Base-by-base conservation (phyloP, 495 filamentous ascomycete genomes). In the Evansstolkia leycettana region DNA sequence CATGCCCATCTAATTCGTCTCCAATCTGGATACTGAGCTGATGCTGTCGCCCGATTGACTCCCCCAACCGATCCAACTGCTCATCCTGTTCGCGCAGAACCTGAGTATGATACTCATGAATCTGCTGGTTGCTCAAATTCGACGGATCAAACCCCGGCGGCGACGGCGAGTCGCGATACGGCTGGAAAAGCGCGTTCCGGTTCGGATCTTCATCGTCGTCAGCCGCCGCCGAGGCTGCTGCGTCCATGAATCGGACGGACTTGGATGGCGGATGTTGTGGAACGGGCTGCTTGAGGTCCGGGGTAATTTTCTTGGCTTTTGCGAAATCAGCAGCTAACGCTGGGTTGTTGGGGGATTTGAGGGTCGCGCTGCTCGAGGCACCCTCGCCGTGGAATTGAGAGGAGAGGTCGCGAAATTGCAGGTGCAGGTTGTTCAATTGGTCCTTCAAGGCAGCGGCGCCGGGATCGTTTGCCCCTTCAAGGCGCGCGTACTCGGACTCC, bases 21-120 rank as follows among this genome's bases (percentile, higher is more conserved):
- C 90, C 90, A 51, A 98, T 98, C 64, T 87, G 84, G 52, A 95
- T 90, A 45, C 80, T 84, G 45, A 98, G 65, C 60, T 96, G 84
- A 33, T 93, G 71, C 58, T 96, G 90, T 32, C 89, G 77, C n/a
- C 80, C 73, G 45, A 98, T 94, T 37, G 76, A 84, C 42, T 75
- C 74, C 7, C 87, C 84, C 16, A 98, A 67, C 33, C 72, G 60
- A 52, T 96, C 90, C n/a, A 98, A 64, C 50, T 90, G 84, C 39
- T 87, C 82, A 50, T 98, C 90, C 52, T 96, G 92, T 37, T 95
- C 76, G 2, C 70, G 70, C 13, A 98, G 62, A 11, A 90, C 73
- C 28, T 75, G 76, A 10, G 68, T 61, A 57, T 98, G 90, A 51
- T 93, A 84, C 19, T 70, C 67, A 56, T 95, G 81, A 41, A 96